phyloP scores from a whole-genome alignment of 257 asterid genomes.

The Scutellaria baicalensis region DNA sequence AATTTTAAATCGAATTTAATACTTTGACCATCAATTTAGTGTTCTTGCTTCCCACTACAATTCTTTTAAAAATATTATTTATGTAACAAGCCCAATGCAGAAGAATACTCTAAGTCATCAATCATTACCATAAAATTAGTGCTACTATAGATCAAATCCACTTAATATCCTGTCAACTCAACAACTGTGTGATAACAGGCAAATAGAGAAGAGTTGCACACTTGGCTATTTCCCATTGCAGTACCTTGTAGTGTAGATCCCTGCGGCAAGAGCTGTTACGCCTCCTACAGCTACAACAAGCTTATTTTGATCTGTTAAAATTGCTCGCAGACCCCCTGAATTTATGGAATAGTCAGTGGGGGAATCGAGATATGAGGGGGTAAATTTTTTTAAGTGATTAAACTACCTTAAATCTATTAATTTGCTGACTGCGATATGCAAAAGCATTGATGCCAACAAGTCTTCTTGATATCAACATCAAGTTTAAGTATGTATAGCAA shows the following conservation, averaged over 20 bases:
- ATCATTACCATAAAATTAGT: background rate
- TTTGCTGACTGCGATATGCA: background rate
- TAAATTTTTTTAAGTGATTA: background rate
- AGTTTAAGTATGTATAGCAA: background rate
- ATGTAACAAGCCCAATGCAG: background rate
- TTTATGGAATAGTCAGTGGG: constrained; percentile 12
- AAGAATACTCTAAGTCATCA: background rate
- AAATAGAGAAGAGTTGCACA: constrained; percentile 5
- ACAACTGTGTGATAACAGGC: background rate
- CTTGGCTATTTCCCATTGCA: constrained; percentile 5
- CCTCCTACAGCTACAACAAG: constrained; percentile 94
- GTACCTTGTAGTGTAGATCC: constrained; percentile 95
- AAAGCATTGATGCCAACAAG: background rate
- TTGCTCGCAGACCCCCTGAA: constrained; percentile 84
- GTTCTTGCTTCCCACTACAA: background rate
- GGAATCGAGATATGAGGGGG: constrained; percentile 1
- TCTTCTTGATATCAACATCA: background rate
- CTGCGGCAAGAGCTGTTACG: constrained; percentile 96
- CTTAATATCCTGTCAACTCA: background rate
- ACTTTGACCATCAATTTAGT: background rate
- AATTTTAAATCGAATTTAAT: background rate
- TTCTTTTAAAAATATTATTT: background rate
- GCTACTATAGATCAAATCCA: background rate
- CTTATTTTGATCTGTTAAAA: constrained; percentile 91
- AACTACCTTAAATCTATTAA: background rate